These are phyloP conservation scores for Wickerhamomyces ciferrii DNA, from an alignment of 805 yeast genomes.

Conservation along the genomic window DNA sequence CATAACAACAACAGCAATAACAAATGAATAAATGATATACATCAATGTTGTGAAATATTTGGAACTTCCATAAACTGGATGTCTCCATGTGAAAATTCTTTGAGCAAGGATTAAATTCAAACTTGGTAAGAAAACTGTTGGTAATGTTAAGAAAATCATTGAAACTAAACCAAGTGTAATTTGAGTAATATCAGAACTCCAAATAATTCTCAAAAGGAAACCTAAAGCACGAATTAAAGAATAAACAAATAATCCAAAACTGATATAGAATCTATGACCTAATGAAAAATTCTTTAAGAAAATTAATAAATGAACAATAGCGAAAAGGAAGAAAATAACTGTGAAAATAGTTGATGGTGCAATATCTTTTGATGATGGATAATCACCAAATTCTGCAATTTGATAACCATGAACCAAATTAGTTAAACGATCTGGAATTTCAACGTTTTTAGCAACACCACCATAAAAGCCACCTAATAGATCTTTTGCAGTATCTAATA, in stretches of 20 bases:
- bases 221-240: constrained; percentile 52
- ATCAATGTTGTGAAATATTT: constrained; percentile 42
- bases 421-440: constrained; percentile 13
- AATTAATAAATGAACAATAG: constrained; percentile 40
- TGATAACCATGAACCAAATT: constrained; percentile 25
- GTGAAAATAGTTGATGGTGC: constrained; percentile 58
- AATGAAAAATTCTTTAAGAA: constrained; percentile 42
- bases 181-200: constrained; percentile 46
- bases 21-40: constrained; percentile 47
- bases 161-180: constrained; percentile 49
- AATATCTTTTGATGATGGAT: constrained; percentile 46
- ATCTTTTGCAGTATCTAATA: constrained; percentile 10
- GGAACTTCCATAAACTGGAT: constrained; percentile 61
- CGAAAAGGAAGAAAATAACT: constrained; percentile 44
- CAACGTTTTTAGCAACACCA: not conserved
- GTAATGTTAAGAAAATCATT: constrained; percentile 50
- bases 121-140: constrained; percentile 54
- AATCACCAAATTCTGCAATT: constrained; percentile 57
- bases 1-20: constrained; percentile 53
- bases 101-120: constrained; percentile 64
- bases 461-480: constrained; percentile 17
- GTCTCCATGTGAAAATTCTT: constrained; percentile 73
- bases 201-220: constrained; percentile 49
- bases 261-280: constrained; percentile 55
- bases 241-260: constrained; percentile 50